These are phyloP conservation scores for Trametes cubensis DNA, from an alignment of 768 basidiomycete genomes.

Conservation along the genomic window DNA sequence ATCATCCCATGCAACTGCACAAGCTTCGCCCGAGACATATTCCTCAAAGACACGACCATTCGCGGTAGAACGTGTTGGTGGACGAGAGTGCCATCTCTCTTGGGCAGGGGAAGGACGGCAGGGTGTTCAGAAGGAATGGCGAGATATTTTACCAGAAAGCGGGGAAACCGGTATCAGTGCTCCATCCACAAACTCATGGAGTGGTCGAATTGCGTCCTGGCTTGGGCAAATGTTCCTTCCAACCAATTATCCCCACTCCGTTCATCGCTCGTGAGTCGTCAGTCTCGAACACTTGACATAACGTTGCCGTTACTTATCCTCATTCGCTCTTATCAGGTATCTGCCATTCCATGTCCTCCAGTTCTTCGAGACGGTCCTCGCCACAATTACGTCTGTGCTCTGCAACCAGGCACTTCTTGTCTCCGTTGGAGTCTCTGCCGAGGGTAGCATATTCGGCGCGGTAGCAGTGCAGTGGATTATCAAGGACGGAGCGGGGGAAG, in stretches of 20 bases:
- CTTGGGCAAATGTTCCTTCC: slow-evolving; percentile 35
- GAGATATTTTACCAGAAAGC: slow-evolving; percentile 15
- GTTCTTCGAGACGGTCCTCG: slow-evolving; percentile 30
- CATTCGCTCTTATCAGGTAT: slow-evolving; percentile 24
- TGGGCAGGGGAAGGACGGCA: slow-evolving; percentile 24
- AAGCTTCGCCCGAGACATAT: background rate
- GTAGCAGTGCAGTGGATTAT: slow-evolving; percentile 38
- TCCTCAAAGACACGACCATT: slow-evolving; percentile 21
- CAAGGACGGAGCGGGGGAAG: slow-evolving; percentile 35
- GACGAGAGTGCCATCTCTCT: slow-evolving; percentile 31
- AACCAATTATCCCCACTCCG: slow-evolving; percentile 36
- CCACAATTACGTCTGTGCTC: slow-evolving; percentile 32
- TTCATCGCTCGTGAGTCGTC: slow-evolving; percentile 36
- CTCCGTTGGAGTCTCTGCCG: slow-evolving; percentile 34
- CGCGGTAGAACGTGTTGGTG: slow-evolving; percentile 32
- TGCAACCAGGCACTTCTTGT: slow-evolving; percentile 36
- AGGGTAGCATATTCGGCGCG: slow-evolving; percentile 34
- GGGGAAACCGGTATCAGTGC: slow-evolving; percentile 9
- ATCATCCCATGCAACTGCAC: background rate
- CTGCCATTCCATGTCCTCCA: slow-evolving; percentile 32
- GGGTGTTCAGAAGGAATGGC: slow-evolving; percentile 31
- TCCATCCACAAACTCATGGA: slow-evolving; percentile 19
- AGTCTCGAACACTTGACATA: slow-evolving; percentile 10
- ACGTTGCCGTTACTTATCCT: too few relatives aligned
- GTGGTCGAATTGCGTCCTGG: slow-evolving; percentile 31